Percentiles rank a stretch among this genome's conserved stretches.
Conservation (phyloP, 192 early-diverging fungal genomes). For the Coemansia sp. region DNA sequence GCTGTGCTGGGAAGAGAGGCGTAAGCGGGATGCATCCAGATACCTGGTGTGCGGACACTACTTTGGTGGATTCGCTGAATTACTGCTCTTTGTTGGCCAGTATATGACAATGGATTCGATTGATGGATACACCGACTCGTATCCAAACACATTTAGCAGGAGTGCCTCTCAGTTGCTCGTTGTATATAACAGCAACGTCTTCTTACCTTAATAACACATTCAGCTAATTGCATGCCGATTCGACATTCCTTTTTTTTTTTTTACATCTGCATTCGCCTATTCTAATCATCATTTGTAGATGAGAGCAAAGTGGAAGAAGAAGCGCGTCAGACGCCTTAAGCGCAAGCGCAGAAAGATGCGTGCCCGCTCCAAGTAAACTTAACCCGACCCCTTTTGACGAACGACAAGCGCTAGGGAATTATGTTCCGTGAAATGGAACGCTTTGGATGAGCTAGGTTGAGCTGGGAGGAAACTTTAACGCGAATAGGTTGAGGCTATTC, state of each 20-base stretch:
- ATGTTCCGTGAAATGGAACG: neutral
- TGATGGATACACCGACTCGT: neutral
- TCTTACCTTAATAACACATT: no score
- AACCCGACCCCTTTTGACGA: neutral
- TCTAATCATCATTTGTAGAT: conserved; percentile 34
- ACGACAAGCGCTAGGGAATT: neutral
- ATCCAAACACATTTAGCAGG: neutral
- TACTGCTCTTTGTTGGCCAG: neutral
- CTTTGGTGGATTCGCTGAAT: neutral
- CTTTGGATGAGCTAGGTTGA: neutral
- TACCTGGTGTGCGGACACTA: no score
- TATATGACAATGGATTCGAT: neutral
- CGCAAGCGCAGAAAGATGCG: conserved; percentile 79
- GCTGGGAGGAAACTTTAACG: neutral
- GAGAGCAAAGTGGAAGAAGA: conserved; percentile 78
- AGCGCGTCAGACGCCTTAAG: conserved; percentile 69
- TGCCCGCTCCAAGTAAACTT: conserved; percentile 61
- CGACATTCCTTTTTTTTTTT: neutral
- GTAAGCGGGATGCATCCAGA: no score
- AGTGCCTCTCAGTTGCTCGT: no score
- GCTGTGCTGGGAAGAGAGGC: no score
- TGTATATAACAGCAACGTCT: no score
- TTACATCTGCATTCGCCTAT: neutral
- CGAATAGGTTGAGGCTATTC: neutral
- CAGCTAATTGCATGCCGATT: neutral